A percentile compares a stretch with the other conserved stretches of the same genome.
These are phyloP conservation scores for Euryodendron excelsum DNA, from an alignment of 148 eudicot species.

Conservation along the genomic window DNA sequence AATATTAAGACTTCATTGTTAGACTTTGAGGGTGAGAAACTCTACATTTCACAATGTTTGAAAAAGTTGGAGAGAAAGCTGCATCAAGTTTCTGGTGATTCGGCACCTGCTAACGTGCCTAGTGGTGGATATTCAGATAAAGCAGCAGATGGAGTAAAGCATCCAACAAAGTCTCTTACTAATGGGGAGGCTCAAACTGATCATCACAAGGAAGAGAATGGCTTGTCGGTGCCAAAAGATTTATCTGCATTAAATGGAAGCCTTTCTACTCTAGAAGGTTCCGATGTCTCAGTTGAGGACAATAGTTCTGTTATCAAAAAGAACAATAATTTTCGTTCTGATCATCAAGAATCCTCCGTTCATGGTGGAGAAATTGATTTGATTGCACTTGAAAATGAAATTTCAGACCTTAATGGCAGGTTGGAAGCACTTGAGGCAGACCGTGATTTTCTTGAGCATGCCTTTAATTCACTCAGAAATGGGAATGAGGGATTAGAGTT, in stretches of 20 bases:
- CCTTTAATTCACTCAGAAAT: constrained; percentile 22
- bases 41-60: constrained; percentile 32
- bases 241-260: constrained; percentile 15
- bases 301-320: constrained; percentile 12
- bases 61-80: constrained; percentile 31
- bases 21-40: constrained; percentile 29
- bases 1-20: not conserved
- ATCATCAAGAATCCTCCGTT: not conserved
- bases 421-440: constrained; percentile 38
- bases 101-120: not conserved
- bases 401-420: constrained; percentile 29
- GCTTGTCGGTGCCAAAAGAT: constrained; percentile 10
- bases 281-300: constrained; percentile 14
- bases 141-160: not conserved
- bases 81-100: constrained; percentile 13
- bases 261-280: not conserved
- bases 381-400: constrained; percentile 25
- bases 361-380: constrained; percentile 2
- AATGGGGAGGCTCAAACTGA: not conserved
- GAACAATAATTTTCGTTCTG: constrained; percentile 7
- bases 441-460: constrained; percentile 29
- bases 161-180: not conserved
- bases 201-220: constrained; percentile 16
- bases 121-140: constrained; percentile 1
- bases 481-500: constrained; percentile 33